Evolutionary conservation across 208 protist species (phyloP).

Genomic region (Sergeia podlipaevii): DNA sequence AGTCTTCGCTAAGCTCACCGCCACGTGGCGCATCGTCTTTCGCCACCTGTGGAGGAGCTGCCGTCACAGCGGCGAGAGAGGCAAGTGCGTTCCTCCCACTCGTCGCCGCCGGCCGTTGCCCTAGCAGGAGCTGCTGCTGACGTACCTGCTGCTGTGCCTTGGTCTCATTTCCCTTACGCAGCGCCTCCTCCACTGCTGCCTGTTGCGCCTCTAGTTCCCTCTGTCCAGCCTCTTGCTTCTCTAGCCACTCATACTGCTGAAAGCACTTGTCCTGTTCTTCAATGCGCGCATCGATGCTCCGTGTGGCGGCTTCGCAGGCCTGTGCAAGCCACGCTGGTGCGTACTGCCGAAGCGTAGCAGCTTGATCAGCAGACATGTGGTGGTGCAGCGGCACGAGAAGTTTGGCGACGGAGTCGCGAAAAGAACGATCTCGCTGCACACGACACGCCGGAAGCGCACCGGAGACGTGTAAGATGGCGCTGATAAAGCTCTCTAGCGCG

Average conservation of each 20-base stretch:
- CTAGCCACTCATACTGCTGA: slow-evolving; percentile 55
- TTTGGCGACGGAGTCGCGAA: slow-evolving; percentile 19
- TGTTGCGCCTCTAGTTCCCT: slow-evolving; percentile 7
- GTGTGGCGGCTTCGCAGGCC: slow-evolving; percentile 18
- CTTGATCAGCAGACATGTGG: slow-evolving; percentile 16
- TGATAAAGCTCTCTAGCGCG: slow-evolving; percentile 13
- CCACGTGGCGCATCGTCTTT: no score
- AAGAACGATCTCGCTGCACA: slow-evolving; percentile 17
- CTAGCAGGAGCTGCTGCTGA: slow-evolving; percentile 6
- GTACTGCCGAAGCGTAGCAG: slow-evolving; percentile 21
- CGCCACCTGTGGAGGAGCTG: no score
- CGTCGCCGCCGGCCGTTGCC: background rate
- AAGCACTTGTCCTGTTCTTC: slow-evolving; percentile 49
- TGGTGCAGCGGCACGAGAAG: slow-evolving; percentile 30
- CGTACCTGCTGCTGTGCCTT: slow-evolving; percentile 8
- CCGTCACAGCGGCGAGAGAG: no score
- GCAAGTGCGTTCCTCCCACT: no score
- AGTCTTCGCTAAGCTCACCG: no score
- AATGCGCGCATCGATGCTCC: slow-evolving; percentile 32
- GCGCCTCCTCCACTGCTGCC: slow-evolving; percentile 7
- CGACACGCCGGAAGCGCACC: slow-evolving; percentile 21
- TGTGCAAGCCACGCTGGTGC: slow-evolving; percentile 44
- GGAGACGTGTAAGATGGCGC: slow-evolving; percentile 48
- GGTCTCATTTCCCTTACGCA: slow-evolving; percentile 16
- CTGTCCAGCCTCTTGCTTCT: slow-evolving; percentile 15